Conservation (phyloP, 1,284 basidiomycete species). For the Farysia itapuensis region DNA sequence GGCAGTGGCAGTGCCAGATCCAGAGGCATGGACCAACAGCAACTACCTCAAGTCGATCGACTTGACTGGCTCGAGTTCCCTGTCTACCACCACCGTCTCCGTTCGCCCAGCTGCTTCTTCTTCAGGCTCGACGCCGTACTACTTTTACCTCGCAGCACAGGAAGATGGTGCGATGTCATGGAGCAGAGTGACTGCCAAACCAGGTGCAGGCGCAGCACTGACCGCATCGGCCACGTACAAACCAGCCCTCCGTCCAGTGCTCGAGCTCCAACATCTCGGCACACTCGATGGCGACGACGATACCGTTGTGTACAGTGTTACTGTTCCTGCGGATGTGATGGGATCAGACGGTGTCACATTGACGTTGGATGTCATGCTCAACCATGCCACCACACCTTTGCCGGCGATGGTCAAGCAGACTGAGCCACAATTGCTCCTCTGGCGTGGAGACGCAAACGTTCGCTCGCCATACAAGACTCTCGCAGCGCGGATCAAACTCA, state of each 20-base stretch:
- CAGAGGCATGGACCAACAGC: constrained; percentile 29
- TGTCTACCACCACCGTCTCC: constrained; percentile 24
- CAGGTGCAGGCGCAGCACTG: constrained; percentile 12
- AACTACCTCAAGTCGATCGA: constrained; percentile 39
- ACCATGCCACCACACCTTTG: constrained; percentile 75
- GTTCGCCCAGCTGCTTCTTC: constrained; percentile 37
- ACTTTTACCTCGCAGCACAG: constrained; percentile 19
- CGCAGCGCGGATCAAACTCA: constrained; percentile 78
- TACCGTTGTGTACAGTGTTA: constrained; percentile 8
- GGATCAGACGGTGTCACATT: constrained; percentile 3
- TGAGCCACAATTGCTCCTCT: constrained; percentile 79
- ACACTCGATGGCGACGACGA: constrained; percentile 3
- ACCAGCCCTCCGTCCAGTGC: constrained; percentile 10
- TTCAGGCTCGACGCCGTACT: constrained; percentile 26
- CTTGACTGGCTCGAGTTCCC: constrained; percentile 43
- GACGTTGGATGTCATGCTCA: constrained; percentile 66
- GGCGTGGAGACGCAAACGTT: constrained; percentile 73
- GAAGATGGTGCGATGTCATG: constrained; percentile 31
- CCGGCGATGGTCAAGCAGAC: constrained; percentile 74
- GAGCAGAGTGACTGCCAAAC: constrained; percentile 13
- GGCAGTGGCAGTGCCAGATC: constrained; percentile 8
- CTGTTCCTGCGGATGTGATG: constrained; percentile 8
- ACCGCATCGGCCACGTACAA: constrained; percentile 3
- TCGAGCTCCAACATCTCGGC: constrained; percentile 4
- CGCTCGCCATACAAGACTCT: constrained; percentile 79